Evolutionary conservation across 805 yeast species (phyloP), one percentile per base, ranked within the genome.

Genomic region (Candida montana): DNA sequence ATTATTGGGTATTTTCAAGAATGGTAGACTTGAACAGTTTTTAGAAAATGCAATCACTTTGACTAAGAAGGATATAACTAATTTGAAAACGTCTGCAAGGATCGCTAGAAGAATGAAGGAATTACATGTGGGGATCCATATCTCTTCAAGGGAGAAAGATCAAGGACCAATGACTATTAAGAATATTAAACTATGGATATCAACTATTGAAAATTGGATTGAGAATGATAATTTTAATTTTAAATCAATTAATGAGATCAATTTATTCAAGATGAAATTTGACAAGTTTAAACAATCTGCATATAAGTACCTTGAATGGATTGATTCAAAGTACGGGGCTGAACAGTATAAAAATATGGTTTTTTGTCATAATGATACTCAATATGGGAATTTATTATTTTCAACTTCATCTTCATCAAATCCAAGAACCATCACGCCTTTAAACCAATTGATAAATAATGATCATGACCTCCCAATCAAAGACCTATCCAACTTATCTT

Each of bases 21-120:
- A 93, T 59, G 99, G 99, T 37, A 71, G 99, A 47, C 83, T 93
- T 53, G 99, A 93, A 64, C 97, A 93, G 64, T 93, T 83, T 55
- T 67, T 93, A 48, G 86, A 83, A 40, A 83, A 91, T 44, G 91
- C 95, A 17, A 68, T 74, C 40, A 82, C 98, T 2, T 71, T 93
- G 52, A 78, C 80, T 29, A 82, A 78, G 49, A 71, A 75, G 7
- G 87, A 86, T 51, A 76, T 93, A 38, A 72, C 95, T 58, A 79
- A 80, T 48, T 79, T 87, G 47, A 81, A 79, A 23, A 80, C 85
- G 16, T 78, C 89, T 36, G 80, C 82, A 49, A 83, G 86, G 69
- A 82, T 93, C 49, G 97, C 96, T 12, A 79, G 95, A 68, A 81
- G 99, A 68, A 93, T 93, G 98, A 83, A 90, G 56, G 97, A 93